Evolutionary conservation across 1,284 basidiomycete genomes (phyloP).

Genomic region (Porogramme epimiltina): DNA sequence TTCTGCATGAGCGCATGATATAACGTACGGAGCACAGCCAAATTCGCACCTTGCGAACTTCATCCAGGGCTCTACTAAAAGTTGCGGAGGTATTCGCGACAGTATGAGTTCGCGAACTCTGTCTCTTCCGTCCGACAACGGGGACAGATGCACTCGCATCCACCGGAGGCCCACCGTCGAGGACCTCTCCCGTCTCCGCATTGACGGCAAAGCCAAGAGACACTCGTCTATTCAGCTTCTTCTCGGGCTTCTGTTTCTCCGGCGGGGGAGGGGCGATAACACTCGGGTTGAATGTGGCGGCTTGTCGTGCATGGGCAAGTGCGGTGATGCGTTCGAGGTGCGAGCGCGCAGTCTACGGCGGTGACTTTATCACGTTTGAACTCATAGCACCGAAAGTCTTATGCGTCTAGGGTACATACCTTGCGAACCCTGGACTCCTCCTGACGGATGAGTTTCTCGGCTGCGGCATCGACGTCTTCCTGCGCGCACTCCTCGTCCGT

Average conservation of each 20-base stretch:
- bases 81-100: slow-evolving; percentile 66
- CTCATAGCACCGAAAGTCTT: neutral
- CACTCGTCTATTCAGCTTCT: slow-evolving; percentile 51
- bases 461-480: slow-evolving; percentile 49
- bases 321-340: slow-evolving; percentile 63
- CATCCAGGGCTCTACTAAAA: slow-evolving; percentile 58
- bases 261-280: slow-evolving; percentile 19
- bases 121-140: slow-evolving; percentile 46
- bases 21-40: neutral
- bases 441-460: slow-evolving; percentile 56
- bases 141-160: slow-evolving; percentile 1
- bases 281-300: slow-evolving; percentile 63
- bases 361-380: slow-evolving; percentile 9
- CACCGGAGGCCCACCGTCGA: slow-evolving; percentile 5
- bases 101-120: slow-evolving; percentile 67
- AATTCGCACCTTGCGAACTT: slow-evolving; percentile 56
- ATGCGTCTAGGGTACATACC: slow-evolving; percentile 36
- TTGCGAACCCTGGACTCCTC: slow-evolving; percentile 63
- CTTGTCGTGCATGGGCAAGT: slow-evolving; percentile 63
- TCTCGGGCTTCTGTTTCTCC: slow-evolving; percentile 32
- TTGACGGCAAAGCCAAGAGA: slow-evolving; percentile 55
- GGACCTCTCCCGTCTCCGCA: slow-evolving; percentile 57
- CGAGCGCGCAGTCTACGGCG: slow-evolving; percentile 49
- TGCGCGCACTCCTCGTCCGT: slow-evolving; percentile 72
- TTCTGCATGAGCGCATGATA: neutral